These are phyloP conservation scores for Mycosphaerella sp. DNA, from an alignment of 2,329 filamentous ascomycete species.

Conservation along the genomic window DNA sequence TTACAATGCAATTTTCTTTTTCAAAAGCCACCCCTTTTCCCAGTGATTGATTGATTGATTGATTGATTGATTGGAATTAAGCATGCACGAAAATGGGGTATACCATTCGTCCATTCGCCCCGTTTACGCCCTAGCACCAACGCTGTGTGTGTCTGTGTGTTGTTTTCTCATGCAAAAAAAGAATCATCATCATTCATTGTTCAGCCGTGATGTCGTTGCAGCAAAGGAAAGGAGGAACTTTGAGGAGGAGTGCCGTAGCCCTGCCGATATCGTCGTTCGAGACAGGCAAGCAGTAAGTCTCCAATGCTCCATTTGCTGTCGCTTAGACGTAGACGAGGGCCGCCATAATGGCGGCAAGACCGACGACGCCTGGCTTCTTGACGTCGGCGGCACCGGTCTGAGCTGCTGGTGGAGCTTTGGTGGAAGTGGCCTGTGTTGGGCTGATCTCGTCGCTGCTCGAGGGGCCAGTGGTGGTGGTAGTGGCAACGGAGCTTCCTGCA, in stretches of 20 bases:
- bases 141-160: conserved; percentile 2
- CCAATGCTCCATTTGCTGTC: neutral
- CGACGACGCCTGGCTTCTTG: conserved; percentile 19
- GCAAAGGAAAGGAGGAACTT: neutral
- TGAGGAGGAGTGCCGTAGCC: too few relatives aligned
- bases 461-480: conserved; percentile 15
- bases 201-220: conserved; percentile 10
- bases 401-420: conserved; percentile 16
- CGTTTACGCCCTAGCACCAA: conserved; percentile 22
- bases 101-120: conserved; percentile 15
- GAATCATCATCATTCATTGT: too few relatives aligned
- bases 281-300: too few relatives aligned
- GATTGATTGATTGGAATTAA: too few relatives aligned
- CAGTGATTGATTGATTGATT: too few relatives aligned
- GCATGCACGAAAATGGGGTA: conserved; percentile 23
- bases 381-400: conserved; percentile 17
- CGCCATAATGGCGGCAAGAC: conserved; percentile 21
- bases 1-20: conserved; percentile 9
- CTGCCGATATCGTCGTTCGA: too few relatives aligned
- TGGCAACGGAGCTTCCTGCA: neutral
- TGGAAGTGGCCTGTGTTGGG: conserved; percentile 12
- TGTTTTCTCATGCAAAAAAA: conserved; percentile 7
- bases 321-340: conserved; percentile 22
- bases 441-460: conserved; percentile 17
- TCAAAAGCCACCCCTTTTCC: too few relatives aligned